phyloP scores from a whole-genome alignment of 2,329 filamentous ascomycete genomes.

The Fonsecaea pedrosoi region DNA sequence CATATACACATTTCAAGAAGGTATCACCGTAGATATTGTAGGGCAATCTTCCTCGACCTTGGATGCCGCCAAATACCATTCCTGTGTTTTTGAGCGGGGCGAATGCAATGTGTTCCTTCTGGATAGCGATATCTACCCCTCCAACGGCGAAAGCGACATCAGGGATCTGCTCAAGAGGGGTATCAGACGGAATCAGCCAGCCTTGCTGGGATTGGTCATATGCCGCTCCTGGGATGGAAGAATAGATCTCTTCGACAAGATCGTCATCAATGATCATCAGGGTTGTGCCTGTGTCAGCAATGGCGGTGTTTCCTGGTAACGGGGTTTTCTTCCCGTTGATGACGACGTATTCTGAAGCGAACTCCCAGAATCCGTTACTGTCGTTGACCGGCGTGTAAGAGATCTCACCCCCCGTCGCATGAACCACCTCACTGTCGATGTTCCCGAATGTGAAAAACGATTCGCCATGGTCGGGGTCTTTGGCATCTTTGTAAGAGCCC shows the following conservation, averaged over 20 bases:
- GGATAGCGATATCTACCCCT: constrained; percentile 63
- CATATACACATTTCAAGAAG: constrained; percentile 70
- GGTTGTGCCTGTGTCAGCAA: constrained; percentile 75
- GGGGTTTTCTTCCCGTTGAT: constrained; percentile 63
- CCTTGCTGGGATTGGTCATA: constrained; percentile 66
- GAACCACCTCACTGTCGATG: constrained; percentile 69
- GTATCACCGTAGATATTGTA: constrained; percentile 71
- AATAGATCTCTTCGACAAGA: constrained; percentile 68
- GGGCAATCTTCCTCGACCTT: constrained; percentile 63
- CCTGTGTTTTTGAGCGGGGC: constrained; percentile 54
- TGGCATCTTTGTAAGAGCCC: constrained; percentile 61
- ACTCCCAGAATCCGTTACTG: constrained; percentile 71
- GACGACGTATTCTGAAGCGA: constrained; percentile 63
- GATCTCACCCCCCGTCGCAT: constrained; percentile 60
- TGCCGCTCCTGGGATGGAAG: constrained; percentile 65
- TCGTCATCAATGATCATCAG: constrained; percentile 69
- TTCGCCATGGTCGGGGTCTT: constrained; percentile 53
- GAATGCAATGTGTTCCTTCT: constrained; percentile 69
- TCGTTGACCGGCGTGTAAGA: constrained; percentile 69
- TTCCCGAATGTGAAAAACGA: constrained; percentile 77
- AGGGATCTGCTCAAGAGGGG: constrained; percentile 62
- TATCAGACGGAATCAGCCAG: constrained; percentile 66
- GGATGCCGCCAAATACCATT: constrained; percentile 69
- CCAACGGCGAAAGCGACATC: constrained; percentile 69
- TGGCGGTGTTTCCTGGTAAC: constrained; percentile 66